A percentile compares a stretch with the other conserved stretches of the same genome.
phyloP scores from a whole-genome alignment of 2,329 filamentous ascomycete genomes.

The Diaporthe batatas region DNA sequence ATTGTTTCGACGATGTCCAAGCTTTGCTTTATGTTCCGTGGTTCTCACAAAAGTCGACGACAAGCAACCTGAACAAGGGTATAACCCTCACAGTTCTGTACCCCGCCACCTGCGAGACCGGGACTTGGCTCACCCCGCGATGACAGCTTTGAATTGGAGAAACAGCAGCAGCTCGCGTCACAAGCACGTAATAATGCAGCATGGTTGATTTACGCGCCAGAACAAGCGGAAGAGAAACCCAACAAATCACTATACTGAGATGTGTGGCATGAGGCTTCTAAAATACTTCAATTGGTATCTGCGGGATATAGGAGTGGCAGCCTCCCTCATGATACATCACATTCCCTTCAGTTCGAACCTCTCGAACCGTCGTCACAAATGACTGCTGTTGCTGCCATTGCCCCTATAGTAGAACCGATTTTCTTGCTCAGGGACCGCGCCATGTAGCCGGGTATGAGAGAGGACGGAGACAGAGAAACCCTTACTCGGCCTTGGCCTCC shows the following conservation, averaged over 20 bases:
- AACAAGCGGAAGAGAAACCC: no score
- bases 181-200: slow-evolving; percentile 8
- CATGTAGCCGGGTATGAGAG: background rate
- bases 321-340: background rate
- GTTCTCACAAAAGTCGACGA: no score
- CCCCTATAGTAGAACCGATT: background rate
- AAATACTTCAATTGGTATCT: background rate
- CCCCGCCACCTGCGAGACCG: slow-evolving; percentile 36
- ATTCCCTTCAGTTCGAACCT: background rate
- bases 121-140: slow-evolving; percentile 37
- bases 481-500: slow-evolving; percentile 41
- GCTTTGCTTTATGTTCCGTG: no score
- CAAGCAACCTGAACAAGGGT: background rate
- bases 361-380: background rate
- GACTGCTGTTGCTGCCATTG: slow-evolving; percentile 10
- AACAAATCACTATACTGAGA: background rate
- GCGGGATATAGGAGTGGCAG: background rate
- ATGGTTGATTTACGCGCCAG: background rate
- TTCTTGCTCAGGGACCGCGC: slow-evolving; percentile 15
- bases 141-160: slow-evolving; percentile 35
- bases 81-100: background rate
- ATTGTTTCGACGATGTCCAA: background rate
- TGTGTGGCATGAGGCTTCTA: background rate
- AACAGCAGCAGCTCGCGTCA: slow-evolving; percentile 3
- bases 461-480: background rate